These are phyloP conservation scores for Euptelea pleiosperma DNA, from an alignment of 164 flowering plant species.

Conservation along the genomic window DNA sequence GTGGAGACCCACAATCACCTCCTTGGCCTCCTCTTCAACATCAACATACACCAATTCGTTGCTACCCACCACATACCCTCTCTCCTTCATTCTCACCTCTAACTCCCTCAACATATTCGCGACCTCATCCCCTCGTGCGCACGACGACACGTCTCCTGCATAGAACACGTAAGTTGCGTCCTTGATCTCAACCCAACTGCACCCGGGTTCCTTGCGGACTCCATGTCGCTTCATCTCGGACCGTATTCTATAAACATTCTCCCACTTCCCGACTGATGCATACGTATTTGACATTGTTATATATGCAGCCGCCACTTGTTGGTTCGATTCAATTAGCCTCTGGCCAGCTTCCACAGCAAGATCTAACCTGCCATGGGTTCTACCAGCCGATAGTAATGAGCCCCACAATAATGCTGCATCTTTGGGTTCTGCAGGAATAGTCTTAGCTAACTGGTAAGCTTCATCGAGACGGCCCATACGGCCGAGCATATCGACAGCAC, in stretches of 20 bases:
- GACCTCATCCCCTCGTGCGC: conserved; percentile 34
- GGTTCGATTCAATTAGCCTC: conserved; percentile 40
- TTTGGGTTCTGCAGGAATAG: conserved; percentile 20
- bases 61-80: conserved; percentile 43
- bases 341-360: conserved; percentile 49
- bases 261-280: conserved; percentile 58
- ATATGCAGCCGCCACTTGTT: conserved; percentile 46
- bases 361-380: conserved; percentile 54
- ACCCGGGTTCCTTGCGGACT: conserved; percentile 60
- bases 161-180: conserved; percentile 39
- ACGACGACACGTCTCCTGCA: conserved; percentile 39
- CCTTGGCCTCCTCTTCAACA: conserved; percentile 62
- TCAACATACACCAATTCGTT: conserved; percentile 47
- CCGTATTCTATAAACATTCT: conserved; percentile 30
- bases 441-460: conserved; percentile 48
- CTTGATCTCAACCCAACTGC: conserved; percentile 69
- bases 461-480: conserved; percentile 58
- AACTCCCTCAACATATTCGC: conserved; percentile 36
- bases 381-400: conserved; percentile 51
- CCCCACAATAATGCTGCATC: conserved; percentile 61
- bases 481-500: conserved; percentile 72
- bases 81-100: conserved; percentile 48
- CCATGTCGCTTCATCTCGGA: conserved; percentile 46
- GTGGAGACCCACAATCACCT: conserved; percentile 46
- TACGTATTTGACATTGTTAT: conserved; percentile 58